Evolutionary conservation across 768 basidiomycete species (phyloP).

Genomic region (Leccinum rimulosum): DNA sequence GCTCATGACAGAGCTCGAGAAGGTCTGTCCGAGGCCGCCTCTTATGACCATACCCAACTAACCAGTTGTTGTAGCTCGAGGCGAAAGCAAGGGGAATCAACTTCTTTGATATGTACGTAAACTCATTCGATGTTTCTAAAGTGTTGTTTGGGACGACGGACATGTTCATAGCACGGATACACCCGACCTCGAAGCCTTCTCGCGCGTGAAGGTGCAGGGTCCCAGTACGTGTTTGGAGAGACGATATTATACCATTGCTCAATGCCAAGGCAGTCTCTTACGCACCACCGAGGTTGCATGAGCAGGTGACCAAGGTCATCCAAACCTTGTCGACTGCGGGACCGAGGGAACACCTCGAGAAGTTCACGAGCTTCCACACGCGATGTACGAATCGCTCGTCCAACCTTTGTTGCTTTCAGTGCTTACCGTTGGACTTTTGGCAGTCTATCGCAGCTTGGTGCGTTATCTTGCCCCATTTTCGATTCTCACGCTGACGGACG

Average conservation of each 20-base stretch:
- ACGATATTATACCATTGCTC: neutral
- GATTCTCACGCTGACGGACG: conserved; percentile 14
- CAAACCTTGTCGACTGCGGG: conserved; percentile 65
- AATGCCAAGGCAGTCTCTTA: conserved; percentile 43
- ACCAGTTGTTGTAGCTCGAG: conserved; percentile 53
- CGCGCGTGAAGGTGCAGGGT: conserved; percentile 35
- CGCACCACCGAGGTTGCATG: conserved; percentile 58
- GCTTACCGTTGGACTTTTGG: conserved; percentile 24
- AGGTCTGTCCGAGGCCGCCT: conserved; percentile 43
- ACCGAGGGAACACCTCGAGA: conserved; percentile 58
- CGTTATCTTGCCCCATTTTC: conserved; percentile 12
- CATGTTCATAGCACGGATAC: conserved; percentile 63
- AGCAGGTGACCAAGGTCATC: conserved; percentile 57
- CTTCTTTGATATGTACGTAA: conserved; percentile 82
- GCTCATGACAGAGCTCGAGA: conserved; percentile 88
- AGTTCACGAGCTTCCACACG: conserved; percentile 70
- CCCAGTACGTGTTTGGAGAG: conserved; percentile 35
- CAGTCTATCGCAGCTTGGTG: conserved; percentile 78
- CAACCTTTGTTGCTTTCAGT: neutral
- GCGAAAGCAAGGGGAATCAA: conserved; percentile 73
- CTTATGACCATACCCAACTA: neutral
- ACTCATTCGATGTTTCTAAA: neutral
- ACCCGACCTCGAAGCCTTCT: conserved; percentile 50
- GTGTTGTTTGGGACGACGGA: conserved; percentile 2
- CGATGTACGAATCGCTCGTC: conserved; percentile 50